These are phyloP conservation scores for Colletotrichum sp. DNA, from an alignment of 2,329 filamentous ascomycete genomes.

Conservation along the genomic window DNA sequence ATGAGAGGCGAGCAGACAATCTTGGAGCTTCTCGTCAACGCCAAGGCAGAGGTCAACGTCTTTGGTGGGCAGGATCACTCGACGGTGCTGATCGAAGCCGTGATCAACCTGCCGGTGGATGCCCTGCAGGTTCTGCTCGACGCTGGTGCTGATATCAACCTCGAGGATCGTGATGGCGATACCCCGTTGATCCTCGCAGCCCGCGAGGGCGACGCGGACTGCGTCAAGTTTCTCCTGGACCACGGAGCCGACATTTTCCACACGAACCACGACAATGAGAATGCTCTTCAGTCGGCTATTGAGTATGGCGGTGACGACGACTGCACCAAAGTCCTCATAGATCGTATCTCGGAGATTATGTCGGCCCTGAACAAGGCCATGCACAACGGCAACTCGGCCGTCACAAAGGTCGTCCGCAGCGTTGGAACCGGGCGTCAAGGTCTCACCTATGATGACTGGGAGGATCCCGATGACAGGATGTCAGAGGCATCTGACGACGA, in stretches of 20 bases:
- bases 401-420: constrained; percentile 30
- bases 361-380: constrained; percentile 32
- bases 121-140: constrained; percentile 36
- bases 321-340: constrained; percentile 32
- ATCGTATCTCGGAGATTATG: constrained; percentile 33
- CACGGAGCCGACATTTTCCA: constrained; percentile 40
- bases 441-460: constrained; percentile 26
- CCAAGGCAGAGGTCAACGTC: constrained; percentile 39
- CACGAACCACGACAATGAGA: constrained; percentile 29
- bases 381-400: constrained; percentile 30
- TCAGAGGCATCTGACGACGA: neutral
- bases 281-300: constrained; percentile 34
- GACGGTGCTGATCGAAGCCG: constrained; percentile 42
- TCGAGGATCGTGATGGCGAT: constrained; percentile 36
- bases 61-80: constrained; percentile 35
- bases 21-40: constrained; percentile 36
- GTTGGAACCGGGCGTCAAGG: constrained; percentile 30
- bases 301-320: constrained; percentile 27
- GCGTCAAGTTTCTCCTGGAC: constrained; percentile 36
- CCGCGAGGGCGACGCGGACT: constrained; percentile 32
- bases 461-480: constrained; percentile 24
- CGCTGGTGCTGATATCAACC: constrained; percentile 41
- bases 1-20: constrained; percentile 37
- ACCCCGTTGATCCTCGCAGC: constrained; percentile 44
- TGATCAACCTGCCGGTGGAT: constrained; percentile 33